phyloP scores from a whole-genome alignment of 306 rosid genomes.

The Carpinus viminea region DNA sequence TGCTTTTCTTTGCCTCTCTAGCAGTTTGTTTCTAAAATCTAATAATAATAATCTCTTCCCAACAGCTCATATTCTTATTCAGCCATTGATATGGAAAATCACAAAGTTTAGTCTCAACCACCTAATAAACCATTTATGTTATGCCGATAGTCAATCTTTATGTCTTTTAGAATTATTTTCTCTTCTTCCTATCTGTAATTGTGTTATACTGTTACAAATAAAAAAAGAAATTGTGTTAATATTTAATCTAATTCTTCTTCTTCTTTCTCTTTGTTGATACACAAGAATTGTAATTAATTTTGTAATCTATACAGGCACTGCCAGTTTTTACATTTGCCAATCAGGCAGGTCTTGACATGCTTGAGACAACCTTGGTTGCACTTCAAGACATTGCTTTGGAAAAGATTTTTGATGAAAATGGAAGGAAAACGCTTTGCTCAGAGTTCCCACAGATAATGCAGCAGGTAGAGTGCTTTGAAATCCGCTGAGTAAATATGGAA shows the following conservation, averaged over 20 bases:
- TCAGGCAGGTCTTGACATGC: constrained; percentile 99
- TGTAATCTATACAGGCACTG: constrained; percentile 58
- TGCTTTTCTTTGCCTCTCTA: too few species aligned
- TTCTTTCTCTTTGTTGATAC: not conserved
- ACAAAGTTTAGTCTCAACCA: too few species aligned
- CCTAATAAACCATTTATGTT: too few species aligned
- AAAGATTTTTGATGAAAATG: constrained; percentile 88
- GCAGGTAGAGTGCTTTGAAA: constrained; percentile 59
- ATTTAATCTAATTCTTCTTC: not conserved
- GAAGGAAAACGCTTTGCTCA: constrained; percentile 78
- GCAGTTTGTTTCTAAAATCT: too few species aligned
- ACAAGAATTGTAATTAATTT: constrained; percentile 20
- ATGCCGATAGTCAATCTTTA: not conserved
- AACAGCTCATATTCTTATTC: not conserved
- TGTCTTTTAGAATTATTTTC: not conserved
- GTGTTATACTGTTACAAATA: not conserved
- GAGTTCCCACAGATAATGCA: constrained; percentile 99
- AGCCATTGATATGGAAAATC: too few species aligned
- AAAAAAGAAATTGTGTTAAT: not conserved
- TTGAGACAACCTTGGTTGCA: constrained; percentile 91
- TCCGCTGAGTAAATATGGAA: not conserved
- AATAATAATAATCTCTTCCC: too few species aligned
- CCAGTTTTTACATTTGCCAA: constrained; percentile 88
- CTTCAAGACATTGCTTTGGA: constrained; percentile 94
- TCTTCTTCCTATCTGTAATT: not conserved